A percentile compares a stretch with the other conserved stretches of the same genome.
Conservation (phyloP, 1,284 basidiomycete species). For the Ustilago esculenta region DNA sequence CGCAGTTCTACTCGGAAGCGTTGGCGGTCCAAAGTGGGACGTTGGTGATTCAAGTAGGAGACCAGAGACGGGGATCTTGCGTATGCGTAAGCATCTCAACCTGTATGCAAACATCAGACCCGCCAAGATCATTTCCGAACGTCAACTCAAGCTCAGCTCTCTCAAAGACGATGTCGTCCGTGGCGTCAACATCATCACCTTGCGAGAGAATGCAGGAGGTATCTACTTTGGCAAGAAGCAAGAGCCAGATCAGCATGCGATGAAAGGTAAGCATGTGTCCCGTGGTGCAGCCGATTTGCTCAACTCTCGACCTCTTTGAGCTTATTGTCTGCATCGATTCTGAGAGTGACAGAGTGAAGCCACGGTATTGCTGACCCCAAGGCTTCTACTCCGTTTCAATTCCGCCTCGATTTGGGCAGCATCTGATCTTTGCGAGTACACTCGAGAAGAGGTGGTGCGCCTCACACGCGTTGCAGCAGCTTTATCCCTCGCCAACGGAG, state of each 20-base stretch:
- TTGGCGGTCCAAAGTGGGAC: constrained; percentile 98
- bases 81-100: constrained; percentile 87
- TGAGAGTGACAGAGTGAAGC: too few species aligned
- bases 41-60: constrained; percentile 77
- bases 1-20: constrained; percentile 74
- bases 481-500: constrained; percentile 79
- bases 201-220: constrained; percentile 80
- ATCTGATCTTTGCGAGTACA: constrained; percentile 72
- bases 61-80: constrained; percentile 89
- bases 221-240: constrained; percentile 87
- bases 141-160: constrained; percentile 85
- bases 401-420: constrained; percentile 2
- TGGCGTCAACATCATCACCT: constrained; percentile 89
- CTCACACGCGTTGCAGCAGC: constrained; percentile 90
- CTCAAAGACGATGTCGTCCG: constrained; percentile 83
- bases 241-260: constrained; percentile 73
- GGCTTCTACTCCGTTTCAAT: not conserved
- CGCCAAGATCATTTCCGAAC: constrained; percentile 89
- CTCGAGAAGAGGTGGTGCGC: constrained; percentile 85
- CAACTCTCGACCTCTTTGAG: too few species aligned
- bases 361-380: not conserved
- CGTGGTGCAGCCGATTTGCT: too few species aligned
- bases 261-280: constrained; percentile 28
- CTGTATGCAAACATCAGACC: constrained; percentile 98
- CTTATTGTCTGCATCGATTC: too few species aligned